A percentile compares a stretch with the other conserved stretches of the same genome.
These are phyloP conservation scores for Amphibolis antarctica DNA, from an alignment of 106 monocot genomes.

Conservation along the genomic window DNA sequence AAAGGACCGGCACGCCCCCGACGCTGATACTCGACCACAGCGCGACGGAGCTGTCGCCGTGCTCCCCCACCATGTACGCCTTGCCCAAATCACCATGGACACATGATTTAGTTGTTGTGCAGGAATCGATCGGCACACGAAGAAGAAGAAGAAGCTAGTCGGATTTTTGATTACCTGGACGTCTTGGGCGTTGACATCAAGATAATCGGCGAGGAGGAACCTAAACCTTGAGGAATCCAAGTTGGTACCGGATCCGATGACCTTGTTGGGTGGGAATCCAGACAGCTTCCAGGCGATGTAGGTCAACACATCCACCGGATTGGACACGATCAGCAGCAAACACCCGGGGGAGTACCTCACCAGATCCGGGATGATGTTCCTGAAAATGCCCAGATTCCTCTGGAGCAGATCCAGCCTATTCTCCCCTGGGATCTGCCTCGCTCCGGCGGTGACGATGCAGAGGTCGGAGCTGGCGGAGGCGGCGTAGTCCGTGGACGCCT, in stretches of 20 bases:
- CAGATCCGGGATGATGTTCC: slow-evolving; percentile 44
- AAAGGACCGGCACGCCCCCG: slow-evolving; percentile 52
- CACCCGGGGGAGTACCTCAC: slow-evolving; percentile 45
- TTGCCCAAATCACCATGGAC: too few species aligned
- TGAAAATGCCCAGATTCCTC: slow-evolving; percentile 48
- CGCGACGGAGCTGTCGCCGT: slow-evolving; percentile 83
- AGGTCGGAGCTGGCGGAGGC: slow-evolving; percentile 54
- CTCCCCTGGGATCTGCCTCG: slow-evolving; percentile 64
- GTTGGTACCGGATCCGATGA: slow-evolving; percentile 84
- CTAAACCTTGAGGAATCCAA: slow-evolving; percentile 78
- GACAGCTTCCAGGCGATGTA: slow-evolving; percentile 85
- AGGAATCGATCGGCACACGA: too few species aligned
- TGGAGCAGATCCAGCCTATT: slow-evolving; percentile 47
- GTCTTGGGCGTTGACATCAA: slow-evolving; percentile 72
- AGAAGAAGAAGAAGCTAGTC: too few species aligned
- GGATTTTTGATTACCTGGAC: slow-evolving; percentile 45
- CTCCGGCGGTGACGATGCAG: slow-evolving; percentile 77
- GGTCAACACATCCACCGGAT: slow-evolving; percentile 76
- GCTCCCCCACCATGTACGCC: slow-evolving; percentile 93
- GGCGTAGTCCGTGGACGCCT: slow-evolving; percentile 34
- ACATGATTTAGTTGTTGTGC: too few species aligned
- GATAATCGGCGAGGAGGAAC: slow-evolving; percentile 62
- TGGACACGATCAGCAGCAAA: slow-evolving; percentile 48
- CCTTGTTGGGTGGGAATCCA: slow-evolving; percentile 64
- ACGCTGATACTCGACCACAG: slow-evolving; percentile 76